Base-by-base conservation (phyloP, 805 yeast species). In the Hermanozyma aechmeae region DNA sequence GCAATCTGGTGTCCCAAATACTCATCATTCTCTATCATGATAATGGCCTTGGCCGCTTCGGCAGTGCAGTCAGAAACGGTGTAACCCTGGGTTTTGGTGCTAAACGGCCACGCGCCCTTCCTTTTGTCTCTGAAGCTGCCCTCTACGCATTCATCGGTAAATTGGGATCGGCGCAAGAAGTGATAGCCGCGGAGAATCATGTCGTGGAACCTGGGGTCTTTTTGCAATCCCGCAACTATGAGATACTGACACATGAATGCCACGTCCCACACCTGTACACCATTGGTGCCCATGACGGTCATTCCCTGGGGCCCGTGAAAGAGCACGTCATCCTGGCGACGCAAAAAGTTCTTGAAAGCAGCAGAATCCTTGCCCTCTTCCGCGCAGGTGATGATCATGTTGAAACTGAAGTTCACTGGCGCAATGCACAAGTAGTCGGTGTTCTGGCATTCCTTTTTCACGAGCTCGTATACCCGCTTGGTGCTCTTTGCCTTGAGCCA, bases 51-150 rank as follows among this genome's bases (percentile, higher is more conserved):
- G 39, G 87, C 60, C 0, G 96, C 83, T 51, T 89, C 98, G 0
- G 96, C 95, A 1, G 98, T 89, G 56, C 97, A 89, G 52, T 92
- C 99, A 43, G 93, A 76, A 2, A 92, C 99, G 0, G 95, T 81
- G 46, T 89, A 92, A 0, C 99, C 99, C 57, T 92, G 99, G 4
- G 79, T 78, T 44, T 87, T 86, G 0, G 97, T 92, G 28, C 95
- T 82, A 51, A 89, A 92, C 0, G 96, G 96, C 93, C 95, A 92
- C 1, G 84, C 94, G 13, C 98, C 99, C 24, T 61, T 65, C 29
- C 97, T 62, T 33, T 66, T 69, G 48, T 92, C 97, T 42, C 98
- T 68, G 55, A 68, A 89, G 29, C 85, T 75, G 6, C 86, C 93
- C 2, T 65, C 70, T 3, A 55, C 82, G 48, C 92, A 78, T 22